Evolutionary conservation across 257 asterid genomes (phyloP).

Genomic region (Primulina huaijiensis): DNA sequence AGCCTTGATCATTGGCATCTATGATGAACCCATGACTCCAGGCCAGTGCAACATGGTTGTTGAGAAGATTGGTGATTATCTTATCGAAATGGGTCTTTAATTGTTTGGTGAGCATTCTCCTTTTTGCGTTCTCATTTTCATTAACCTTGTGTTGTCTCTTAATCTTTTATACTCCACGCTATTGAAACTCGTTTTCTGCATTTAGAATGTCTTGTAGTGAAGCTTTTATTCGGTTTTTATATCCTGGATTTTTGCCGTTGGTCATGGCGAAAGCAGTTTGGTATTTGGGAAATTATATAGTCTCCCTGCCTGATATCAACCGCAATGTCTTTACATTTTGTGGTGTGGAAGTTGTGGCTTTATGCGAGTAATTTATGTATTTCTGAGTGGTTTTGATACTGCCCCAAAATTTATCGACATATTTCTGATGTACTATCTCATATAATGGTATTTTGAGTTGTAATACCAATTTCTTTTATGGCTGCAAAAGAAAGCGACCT

Average conservation of each 20-base stretch:
- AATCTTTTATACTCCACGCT: conserved; percentile 6
- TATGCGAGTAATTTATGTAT: conserved; percentile 28
- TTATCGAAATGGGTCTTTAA: conserved; percentile 60
- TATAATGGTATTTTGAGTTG: background rate
- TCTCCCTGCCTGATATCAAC: conserved; percentile 30
- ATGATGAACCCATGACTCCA: conserved; percentile 70
- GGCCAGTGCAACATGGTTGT: conserved; percentile 78
- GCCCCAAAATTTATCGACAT: conserved; percentile 23
- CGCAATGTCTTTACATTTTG: conserved; percentile 30
- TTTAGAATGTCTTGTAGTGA: conserved; percentile 42
- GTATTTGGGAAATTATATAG: conserved; percentile 39
- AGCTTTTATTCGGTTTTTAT: conserved; percentile 28
- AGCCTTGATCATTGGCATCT: conserved; percentile 62
- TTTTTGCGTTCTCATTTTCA: background rate
- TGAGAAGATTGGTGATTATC: conserved; percentile 77
- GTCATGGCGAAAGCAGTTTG: conserved; percentile 39
- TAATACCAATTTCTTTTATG: background rate
- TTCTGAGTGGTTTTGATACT: conserved; percentile 28
- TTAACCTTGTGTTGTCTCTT: background rate
- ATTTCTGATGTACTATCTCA: too few relatives aligned
- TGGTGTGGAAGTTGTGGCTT: conserved; percentile 30
- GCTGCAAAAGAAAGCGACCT: background rate
- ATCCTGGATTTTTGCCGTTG: conserved; percentile 45
- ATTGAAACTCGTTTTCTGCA: conserved; percentile 17
- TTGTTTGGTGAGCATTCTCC: conserved; percentile 37